Evolutionary conservation across 1,284 basidiomycete species (phyloP).

Genomic region (Thelephora terrestris): DNA sequence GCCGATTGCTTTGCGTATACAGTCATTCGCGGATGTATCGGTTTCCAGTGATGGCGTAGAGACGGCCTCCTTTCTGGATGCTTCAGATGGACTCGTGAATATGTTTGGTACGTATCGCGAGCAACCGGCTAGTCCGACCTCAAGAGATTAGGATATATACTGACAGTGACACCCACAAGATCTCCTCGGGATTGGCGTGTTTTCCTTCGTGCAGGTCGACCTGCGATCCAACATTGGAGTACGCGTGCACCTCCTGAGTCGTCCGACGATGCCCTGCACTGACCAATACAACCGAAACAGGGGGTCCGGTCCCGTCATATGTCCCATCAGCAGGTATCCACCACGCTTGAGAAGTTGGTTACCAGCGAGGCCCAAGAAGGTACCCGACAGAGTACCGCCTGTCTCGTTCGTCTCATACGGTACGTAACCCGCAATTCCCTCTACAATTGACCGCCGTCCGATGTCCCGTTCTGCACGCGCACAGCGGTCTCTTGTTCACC

Average conservation of each 20-base stretch:
- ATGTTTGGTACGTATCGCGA: conserved; percentile 66
- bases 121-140: neutral
- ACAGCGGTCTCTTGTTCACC: conserved; percentile 77
- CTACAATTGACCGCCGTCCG: neutral
- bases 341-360: conserved; percentile 76
- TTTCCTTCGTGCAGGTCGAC: conserved; percentile 86
- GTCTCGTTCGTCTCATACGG: conserved; percentile 78
- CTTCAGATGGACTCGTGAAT: conserved; percentile 82
- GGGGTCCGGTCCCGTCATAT: conserved; percentile 72
- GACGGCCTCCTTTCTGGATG: conserved; percentile 76
- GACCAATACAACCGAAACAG: conserved; percentile 28
- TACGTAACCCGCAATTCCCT: conserved; percentile 23
- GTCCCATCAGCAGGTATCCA: conserved; percentile 40
- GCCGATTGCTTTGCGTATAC: conserved; percentile 5
- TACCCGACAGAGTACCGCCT: conserved; percentile 40
- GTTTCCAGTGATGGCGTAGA: conserved; percentile 73
- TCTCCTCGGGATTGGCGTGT: conserved; percentile 80
- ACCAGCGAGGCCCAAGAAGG: conserved; percentile 48
- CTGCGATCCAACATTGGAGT: conserved; percentile 84
- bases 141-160: neutral
- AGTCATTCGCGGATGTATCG: conserved; percentile 87
- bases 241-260: conserved; percentile 15
- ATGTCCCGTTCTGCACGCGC: neutral
- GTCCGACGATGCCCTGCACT: neutral
- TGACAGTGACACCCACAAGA: conserved; percentile 36